Conservation (phyloP, 306 rosid species). For the Prunus mongolica region DNA sequence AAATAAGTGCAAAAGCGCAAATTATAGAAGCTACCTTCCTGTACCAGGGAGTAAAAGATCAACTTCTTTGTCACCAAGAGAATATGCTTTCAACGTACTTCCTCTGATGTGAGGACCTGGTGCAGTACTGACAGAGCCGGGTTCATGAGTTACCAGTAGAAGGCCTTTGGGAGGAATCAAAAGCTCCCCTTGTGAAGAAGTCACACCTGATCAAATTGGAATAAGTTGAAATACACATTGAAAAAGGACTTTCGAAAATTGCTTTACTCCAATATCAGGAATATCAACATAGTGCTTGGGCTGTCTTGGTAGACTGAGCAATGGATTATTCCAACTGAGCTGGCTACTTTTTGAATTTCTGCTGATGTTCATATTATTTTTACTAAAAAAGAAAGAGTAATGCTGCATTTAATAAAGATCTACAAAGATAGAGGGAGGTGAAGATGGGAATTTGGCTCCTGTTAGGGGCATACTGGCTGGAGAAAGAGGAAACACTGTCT, state of each 20-base stretch:
- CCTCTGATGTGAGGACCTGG: constrained; percentile 99
- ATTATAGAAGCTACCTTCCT: constrained; percentile 57
- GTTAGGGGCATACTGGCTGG: neutral
- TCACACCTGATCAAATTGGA: constrained; percentile 40
- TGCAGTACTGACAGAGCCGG: constrained; percentile 55
- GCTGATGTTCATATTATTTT: no score
- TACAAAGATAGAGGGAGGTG: no score
- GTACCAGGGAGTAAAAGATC: constrained; percentile 92
- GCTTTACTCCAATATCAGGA: no score
- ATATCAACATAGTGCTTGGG: neutral
- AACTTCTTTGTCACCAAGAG: constrained; percentile 86
- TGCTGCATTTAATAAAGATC: neutral
- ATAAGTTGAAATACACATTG: neutral
- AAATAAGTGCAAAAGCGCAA: neutral
- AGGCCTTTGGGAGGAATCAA: constrained; percentile 63
- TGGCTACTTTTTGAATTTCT: neutral
- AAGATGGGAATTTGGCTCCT: neutral
- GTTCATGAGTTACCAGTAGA: constrained; percentile 79
- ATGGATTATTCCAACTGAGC: neutral
- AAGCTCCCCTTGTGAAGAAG: constrained; percentile 41
- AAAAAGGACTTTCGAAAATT: no score
- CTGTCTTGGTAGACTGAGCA: neutral
- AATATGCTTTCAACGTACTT: constrained; percentile 65
- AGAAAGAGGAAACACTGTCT: neutral
- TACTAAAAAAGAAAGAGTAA: neutral